phyloP scores from a whole-genome alignment of 2,329 filamentous ascomycete species.

The Sarocladiaceae sp. region DNA sequence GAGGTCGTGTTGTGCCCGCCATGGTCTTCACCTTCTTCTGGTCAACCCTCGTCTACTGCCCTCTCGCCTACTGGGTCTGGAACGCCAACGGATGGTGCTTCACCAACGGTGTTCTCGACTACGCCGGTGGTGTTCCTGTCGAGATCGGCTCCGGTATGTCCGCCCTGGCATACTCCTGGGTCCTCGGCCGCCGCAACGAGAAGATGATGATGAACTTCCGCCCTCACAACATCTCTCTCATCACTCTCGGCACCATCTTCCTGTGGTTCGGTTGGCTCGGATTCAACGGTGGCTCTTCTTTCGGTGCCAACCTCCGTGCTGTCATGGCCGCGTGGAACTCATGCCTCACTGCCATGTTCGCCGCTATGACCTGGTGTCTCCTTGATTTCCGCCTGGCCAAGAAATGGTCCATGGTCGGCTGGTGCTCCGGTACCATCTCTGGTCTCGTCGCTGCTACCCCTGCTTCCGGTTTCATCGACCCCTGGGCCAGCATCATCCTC shows the following conservation, averaged over 20 bases:
- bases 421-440: slow-evolving; percentile 66
- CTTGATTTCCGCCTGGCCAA: slow-evolving; percentile 91
- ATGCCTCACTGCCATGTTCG: slow-evolving; percentile 88
- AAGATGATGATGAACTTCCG: slow-evolving; percentile 99
- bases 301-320: slow-evolving; percentile 89
- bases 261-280: slow-evolving; percentile 99
- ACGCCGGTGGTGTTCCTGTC: slow-evolving; percentile 93
- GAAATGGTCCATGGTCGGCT: slow-evolving; percentile 83
- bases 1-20: slow-evolving; percentile 83
- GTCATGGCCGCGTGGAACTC: slow-evolving; percentile 98
- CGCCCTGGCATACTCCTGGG: slow-evolving; percentile 90
- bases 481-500: slow-evolving; percentile 61
- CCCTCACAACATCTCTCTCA: slow-evolving; percentile 95
- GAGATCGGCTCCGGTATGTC: slow-evolving; percentile 93
- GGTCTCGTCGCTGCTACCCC: slow-evolving; percentile 65
- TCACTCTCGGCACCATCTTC: slow-evolving; percentile 89
- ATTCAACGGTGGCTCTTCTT: slow-evolving; percentile 95
- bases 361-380: slow-evolving; percentile 85
- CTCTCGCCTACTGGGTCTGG: slow-evolving; percentile 95
- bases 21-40: slow-evolving; percentile 96
- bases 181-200: slow-evolving; percentile 92
- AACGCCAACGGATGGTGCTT: slow-evolving; percentile 90
- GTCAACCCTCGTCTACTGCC: slow-evolving; percentile 97
- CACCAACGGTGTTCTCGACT: slow-evolving; percentile 88
- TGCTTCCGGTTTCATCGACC: slow-evolving; percentile 61